phyloP scores from a whole-genome alignment of 2,329 filamentous ascomycete species.

The Dactylellina parvicollis region DNA sequence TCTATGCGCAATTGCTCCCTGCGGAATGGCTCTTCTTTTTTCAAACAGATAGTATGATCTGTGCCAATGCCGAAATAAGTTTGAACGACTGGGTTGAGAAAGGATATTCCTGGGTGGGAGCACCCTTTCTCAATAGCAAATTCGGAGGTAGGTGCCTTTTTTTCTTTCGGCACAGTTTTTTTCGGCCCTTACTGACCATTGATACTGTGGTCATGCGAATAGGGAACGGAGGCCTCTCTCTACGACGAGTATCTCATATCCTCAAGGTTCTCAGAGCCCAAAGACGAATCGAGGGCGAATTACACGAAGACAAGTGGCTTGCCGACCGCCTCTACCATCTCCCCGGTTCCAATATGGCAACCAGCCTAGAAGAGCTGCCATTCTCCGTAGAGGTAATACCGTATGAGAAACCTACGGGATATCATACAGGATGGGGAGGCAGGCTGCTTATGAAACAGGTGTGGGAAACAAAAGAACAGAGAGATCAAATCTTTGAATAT shows the following conservation, averaged over 20 bases:
- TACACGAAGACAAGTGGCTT: conserved; percentile 67
- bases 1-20: conserved; percentile 66
- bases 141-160: conserved; percentile 57
- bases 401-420: conserved; percentile 68
- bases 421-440: conserved; percentile 68
- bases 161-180: too few relatives aligned
- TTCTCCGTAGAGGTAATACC: conserved; percentile 67
- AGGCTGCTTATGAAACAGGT: conserved; percentile 63
- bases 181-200: too few relatives aligned
- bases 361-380: conserved; percentile 64
- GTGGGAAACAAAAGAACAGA: conserved; percentile 65
- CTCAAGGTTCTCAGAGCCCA: conserved; percentile 67
- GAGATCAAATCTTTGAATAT: conserved; percentile 68
- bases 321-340: conserved; percentile 66
- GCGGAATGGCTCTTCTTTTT: conserved; percentile 69
- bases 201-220: too few relatives aligned
- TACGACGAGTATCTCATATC: conserved; percentile 67
- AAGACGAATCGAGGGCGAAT: conserved; percentile 63
- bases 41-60: conserved; percentile 68
- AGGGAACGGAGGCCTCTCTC: conserved; percentile 68
- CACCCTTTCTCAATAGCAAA: conserved; percentile 57
- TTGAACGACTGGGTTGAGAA: conserved; percentile 67
- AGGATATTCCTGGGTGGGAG: conserved; percentile 67
- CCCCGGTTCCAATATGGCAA: conserved; percentile 66
- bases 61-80: conserved; percentile 65